Evolutionary conservation across 257 asterid genomes (phyloP), one percentile per base, ranked within the genome.

Genomic region (Haberlea rhodopensis): DNA sequence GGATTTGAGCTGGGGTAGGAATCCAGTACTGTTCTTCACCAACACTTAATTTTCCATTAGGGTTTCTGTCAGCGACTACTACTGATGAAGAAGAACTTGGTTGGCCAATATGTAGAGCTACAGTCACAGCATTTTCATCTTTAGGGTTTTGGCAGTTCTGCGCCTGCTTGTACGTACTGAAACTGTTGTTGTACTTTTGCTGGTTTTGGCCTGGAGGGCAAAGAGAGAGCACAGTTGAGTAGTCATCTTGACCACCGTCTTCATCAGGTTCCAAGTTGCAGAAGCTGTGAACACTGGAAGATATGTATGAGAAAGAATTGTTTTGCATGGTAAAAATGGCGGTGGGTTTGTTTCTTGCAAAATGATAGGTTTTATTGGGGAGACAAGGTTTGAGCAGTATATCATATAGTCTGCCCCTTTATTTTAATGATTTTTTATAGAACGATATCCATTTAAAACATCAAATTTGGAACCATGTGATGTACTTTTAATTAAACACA

Each of bases 1-100:
- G 94, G 62, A 90, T 90, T 72, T 90, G 96, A 9, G 94, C 84
- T 5, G 95, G 85, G 5, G 95, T 82, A 0, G 97, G 96, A 60
- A 91, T 88, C 96, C 97, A 90, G 60, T 88, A 90, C 68, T 84
- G 95, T 26, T 86, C 85, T 26, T 73, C 58, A 10, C 69, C 65
- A 29, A 55, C 58, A 19, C 72, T 65, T 24, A 63, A 37, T 34
- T 29, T 34, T 4, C 52, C 67, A 26, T 57, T 61, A 70, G 84
- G 76, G 73, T 72, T 65, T 62, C 31, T 71, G 0, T 63, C 56
- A 37, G 65, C 76, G 31, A 66, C 57, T 5, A 75, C 48, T n/a
- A 59, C 58, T 37, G 76, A 22, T 22, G 81, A 62, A 25, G 79
- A 54, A 26, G 43, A 9, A 45, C 63, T 13, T 6, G 87, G 89